phyloP scores from a whole-genome alignment of 2,329 filamentous ascomycete species.

The Arthrobotrys pseudoclavata region DNA sequence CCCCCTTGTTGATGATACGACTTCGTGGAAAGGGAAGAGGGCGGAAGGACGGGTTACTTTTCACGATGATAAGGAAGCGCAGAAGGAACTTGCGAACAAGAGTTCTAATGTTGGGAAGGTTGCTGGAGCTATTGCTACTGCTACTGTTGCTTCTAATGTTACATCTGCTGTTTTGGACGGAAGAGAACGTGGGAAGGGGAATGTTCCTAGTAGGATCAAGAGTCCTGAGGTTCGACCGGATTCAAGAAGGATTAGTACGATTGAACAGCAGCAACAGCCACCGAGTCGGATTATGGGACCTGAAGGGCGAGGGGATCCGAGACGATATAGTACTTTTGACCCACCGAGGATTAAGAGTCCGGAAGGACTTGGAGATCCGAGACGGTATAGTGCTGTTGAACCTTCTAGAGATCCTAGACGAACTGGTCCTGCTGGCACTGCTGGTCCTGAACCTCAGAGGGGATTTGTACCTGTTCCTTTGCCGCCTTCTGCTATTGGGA shows the following conservation, averaged over 20 bases:
- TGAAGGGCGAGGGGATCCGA: constrained; percentile 24
- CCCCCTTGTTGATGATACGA: constrained; percentile 21
- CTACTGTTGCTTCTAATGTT: constrained; percentile 11
- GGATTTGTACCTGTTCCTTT: constrained; percentile 43
- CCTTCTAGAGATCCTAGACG: constrained; percentile 33
- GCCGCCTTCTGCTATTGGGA: constrained; percentile 6
- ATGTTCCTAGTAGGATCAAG: constrained; percentile 14
- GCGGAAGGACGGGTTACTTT: constrained; percentile 31
- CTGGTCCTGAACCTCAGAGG: constrained; percentile 48
- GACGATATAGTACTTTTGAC: constrained; percentile 30
- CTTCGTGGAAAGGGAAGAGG: constrained; percentile 28
- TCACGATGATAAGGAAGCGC: constrained; percentile 46
- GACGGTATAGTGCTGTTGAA: constrained; percentile 26
- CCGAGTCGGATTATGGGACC: constrained; percentile 13
- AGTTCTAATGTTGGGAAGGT: constrained; percentile 19
- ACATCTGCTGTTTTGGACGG: constrained; percentile 35
- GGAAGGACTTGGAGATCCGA: constrained; percentile 23
- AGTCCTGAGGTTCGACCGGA: constrained; percentile 17
- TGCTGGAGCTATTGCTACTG: constrained; percentile 22
- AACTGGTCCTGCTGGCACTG: constrained; percentile 4
- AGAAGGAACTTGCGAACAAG: constrained; percentile 35
- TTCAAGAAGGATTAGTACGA: constrained; percentile 12
- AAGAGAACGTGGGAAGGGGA: constrained; percentile 37
- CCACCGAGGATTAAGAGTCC: constrained; percentile 41
- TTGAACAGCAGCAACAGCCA: constrained; percentile 3